Percentiles rank a stretch among this genome's conserved stretches.
Evolutionary conservation across 2,329 filamentous ascomycete genomes (phyloP).

Genomic region (Ophiostoma novo-ulmi): DNA sequence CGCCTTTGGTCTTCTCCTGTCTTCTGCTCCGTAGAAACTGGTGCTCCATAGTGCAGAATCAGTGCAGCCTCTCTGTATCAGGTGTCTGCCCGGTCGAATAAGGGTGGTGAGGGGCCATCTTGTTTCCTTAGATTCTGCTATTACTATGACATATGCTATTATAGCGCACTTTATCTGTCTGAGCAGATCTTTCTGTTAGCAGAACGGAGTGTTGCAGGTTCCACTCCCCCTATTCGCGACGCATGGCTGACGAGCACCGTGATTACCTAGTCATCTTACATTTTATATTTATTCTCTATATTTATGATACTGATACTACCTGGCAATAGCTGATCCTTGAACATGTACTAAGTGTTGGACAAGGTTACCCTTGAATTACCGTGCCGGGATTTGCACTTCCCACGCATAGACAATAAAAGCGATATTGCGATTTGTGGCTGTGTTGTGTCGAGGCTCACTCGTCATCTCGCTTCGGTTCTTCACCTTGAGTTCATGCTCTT

Average conservation of each 20-base stretch:
- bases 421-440: not conserved
- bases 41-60: not conserved
- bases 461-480: constrained; percentile 4
- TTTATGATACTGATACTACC: not conserved
- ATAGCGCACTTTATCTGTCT: not conserved
- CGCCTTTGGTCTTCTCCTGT: not conserved
- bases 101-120: constrained; percentile 5
- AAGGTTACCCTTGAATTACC: not conserved
- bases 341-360: not conserved
- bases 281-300: not conserved
- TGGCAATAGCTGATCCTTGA: too few relatives aligned
- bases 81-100: constrained; percentile 7
- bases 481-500: not conserved
- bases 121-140: not conserved
- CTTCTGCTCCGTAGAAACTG: not conserved
- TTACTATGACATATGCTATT: not conserved
- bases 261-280: not conserved
- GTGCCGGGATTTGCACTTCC: not conserved
- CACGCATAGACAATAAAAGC: not conserved
- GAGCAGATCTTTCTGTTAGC: not conserved
- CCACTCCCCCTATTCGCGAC: constrained; percentile 9
- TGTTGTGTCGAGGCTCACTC: not conserved
- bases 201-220: not conserved
- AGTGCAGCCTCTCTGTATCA: constrained; percentile 10
- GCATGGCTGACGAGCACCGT: not conserved